Conservation (phyloP, 148 eudicot species). For the Camellia lanceoleosa region DNA sequence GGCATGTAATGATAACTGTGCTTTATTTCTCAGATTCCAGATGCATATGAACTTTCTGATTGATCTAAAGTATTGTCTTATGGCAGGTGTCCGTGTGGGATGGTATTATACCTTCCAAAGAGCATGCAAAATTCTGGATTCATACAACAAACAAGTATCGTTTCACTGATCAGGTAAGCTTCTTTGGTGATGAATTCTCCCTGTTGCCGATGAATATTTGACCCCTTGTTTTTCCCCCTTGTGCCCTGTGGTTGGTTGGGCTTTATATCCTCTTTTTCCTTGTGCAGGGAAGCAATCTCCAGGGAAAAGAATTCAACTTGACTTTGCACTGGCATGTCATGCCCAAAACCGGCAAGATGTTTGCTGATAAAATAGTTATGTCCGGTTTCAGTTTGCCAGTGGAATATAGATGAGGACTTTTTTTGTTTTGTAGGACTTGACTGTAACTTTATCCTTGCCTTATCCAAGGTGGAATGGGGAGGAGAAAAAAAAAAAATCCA, state of each 20-base stretch:
- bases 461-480: not conserved
- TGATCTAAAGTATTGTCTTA: not conserved
- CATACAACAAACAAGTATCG: conserved; percentile 82
- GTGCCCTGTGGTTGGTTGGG: not conserved
- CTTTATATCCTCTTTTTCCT: not conserved
- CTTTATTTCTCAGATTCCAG: too few species aligned
- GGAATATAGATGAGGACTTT: conserved; percentile 44
- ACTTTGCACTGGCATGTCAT: conserved; percentile 95
- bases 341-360: conserved; percentile 97
- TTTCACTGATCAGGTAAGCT: conserved; percentile 73
- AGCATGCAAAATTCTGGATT: conserved; percentile 63
- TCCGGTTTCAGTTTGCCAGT: conserved; percentile 65
- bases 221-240: not conserved
- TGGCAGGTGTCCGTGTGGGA: conserved; percentile 90
- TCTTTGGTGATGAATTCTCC: not conserved
- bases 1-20: too few species aligned
- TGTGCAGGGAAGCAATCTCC: conserved; percentile 68
- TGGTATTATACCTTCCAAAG: conserved; percentile 74
- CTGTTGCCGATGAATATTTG: not conserved
- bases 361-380: conserved; percentile 64
- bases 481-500: not conserved
- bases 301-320: conserved; percentile 73
- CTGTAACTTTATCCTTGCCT: not conserved
- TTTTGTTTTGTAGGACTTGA: not conserved
- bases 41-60: too few species aligned